Evolutionary conservation across 139 green algal genomes (phyloP).

Genomic region (Haematococcus sp.): DNA sequence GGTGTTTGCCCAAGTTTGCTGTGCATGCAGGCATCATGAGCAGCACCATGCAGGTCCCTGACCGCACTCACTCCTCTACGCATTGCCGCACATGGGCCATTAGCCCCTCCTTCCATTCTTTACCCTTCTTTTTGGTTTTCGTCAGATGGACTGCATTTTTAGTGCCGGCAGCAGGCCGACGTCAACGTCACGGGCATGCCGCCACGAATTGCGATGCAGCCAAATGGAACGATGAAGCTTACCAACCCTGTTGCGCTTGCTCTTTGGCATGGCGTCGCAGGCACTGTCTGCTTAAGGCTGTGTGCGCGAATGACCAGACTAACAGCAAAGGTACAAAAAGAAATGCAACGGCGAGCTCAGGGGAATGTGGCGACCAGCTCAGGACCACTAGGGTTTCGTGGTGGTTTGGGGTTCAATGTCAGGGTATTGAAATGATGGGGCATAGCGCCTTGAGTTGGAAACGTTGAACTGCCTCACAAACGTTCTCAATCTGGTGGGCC

Average conservation of each 20-base stretch:
- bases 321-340: background rate
- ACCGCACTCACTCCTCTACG: constrained; percentile 68
- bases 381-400: no score
- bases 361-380: no score
- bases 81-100: constrained; percentile 68
- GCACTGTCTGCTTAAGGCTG: background rate
- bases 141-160: constrained; percentile 63
- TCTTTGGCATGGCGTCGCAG: constrained; percentile 80
- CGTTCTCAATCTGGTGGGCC: no score
- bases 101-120: constrained; percentile 87
- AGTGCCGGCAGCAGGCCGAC: background rate
- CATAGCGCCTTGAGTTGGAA: background rate
- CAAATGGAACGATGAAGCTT: constrained; percentile 9
- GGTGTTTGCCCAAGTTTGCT: no score
- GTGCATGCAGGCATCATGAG: no score
- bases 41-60: background rate
- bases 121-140: constrained; percentile 93
- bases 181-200: background rate
- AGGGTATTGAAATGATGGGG: no score
- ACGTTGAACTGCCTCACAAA: no score
- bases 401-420: no score
- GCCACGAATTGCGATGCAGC: background rate
- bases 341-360: no score
- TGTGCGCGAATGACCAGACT: background rate
- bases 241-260: constrained; percentile 86